phyloP scores from a whole-genome alignment of 257 asterid genomes.

The Nyctanthes arbortristis region DNA sequence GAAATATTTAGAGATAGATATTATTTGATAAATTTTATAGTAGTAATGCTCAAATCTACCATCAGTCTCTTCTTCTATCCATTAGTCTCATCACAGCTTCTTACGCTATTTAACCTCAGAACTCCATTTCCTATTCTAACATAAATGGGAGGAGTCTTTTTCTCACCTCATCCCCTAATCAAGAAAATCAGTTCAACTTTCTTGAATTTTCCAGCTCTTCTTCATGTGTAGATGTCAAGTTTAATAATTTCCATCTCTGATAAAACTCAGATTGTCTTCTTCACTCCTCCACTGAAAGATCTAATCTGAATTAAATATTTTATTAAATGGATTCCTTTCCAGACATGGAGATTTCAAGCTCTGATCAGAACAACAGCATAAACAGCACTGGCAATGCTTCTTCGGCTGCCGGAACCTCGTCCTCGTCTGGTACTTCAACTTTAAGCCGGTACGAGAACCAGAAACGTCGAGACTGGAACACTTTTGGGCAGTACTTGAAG shows the following conservation, averaged over 20 bases:
- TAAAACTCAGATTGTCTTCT: constrained; percentile 10
- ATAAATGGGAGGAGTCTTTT: constrained; percentile 64
- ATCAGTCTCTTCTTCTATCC: neutral
- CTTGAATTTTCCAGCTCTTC: constrained; percentile 19
- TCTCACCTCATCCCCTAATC: constrained; percentile 52
- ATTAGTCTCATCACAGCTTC: constrained; percentile 19
- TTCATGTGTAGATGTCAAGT: constrained; percentile 2
- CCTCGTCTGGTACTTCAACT: constrained; percentile 34
- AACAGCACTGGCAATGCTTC: constrained; percentile 8
- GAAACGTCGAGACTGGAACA: constrained; percentile 95
- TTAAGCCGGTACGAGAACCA: constrained; percentile 91
- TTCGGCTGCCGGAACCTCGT: constrained; percentile 26
- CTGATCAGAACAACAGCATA: constrained; percentile 41
- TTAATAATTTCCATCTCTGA: neutral
- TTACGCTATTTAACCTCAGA: constrained; percentile 28
- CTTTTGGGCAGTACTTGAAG: constrained; percentile 76
- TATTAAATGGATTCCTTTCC: constrained; percentile 51
- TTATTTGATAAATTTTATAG: too few relatives aligned
- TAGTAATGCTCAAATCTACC: constrained; percentile 38
- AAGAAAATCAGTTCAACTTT: constrained; percentile 29
- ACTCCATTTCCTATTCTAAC: constrained; percentile 33
- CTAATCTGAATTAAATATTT: too few relatives aligned
- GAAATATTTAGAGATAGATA: too few relatives aligned
- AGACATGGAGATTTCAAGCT: constrained; percentile 51
- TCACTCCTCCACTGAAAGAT: too few relatives aligned